Evolutionary conservation across 495 filamentous ascomycete genomes (phyloP), one percentile per base, ranked within the genome.

Genomic region (Pyrenula aspistea): DNA sequence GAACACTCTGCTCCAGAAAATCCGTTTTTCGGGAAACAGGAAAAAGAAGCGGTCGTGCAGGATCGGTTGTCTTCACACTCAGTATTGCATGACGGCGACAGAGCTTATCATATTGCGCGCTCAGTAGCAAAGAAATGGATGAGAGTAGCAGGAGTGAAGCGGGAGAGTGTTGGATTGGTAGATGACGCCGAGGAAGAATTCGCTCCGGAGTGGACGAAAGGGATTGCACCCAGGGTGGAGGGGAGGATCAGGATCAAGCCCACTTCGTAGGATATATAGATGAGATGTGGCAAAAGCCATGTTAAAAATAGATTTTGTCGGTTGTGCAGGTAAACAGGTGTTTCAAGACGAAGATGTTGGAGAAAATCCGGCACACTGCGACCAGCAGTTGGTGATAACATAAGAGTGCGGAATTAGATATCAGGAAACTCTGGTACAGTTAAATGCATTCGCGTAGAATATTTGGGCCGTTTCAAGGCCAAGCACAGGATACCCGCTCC

Each of bases 81-180:
- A 15, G 4, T 42, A 15, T 15, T 42, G 31, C 8, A 42, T 42
- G 15, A 42, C 15, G 71, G 75, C 51, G 69, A 74, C 25, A 58
- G 60, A 42, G 69, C 67, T 12, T 63, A 73, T 12, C 67, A 69
- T 3, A 65, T 87, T 8, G 82, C 80, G 61, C 77, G 86, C 10
- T 76, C 77, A 31, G 80, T 82, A 2, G 81, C 83, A 53, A 69
- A 69, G 19, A 89, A 88, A 65, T 96, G 91, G 91, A 87, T 85
- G 67, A 75, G 82, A 10, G 60, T 84, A 42, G 83, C 85, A 0
- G 81, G 83, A 0, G 71, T 93, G 22, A 62, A 79, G 21, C 68
- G 73, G 49, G 65, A 62, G 19, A 63, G 74, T 60, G 61, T 70
- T 57, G 69, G 77, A 57, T 60, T 65, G 55, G 69, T 75, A 20